Base-by-base conservation (phyloP, 2,329 filamentous ascomycete species). In the Cadophora gregata region DNA sequence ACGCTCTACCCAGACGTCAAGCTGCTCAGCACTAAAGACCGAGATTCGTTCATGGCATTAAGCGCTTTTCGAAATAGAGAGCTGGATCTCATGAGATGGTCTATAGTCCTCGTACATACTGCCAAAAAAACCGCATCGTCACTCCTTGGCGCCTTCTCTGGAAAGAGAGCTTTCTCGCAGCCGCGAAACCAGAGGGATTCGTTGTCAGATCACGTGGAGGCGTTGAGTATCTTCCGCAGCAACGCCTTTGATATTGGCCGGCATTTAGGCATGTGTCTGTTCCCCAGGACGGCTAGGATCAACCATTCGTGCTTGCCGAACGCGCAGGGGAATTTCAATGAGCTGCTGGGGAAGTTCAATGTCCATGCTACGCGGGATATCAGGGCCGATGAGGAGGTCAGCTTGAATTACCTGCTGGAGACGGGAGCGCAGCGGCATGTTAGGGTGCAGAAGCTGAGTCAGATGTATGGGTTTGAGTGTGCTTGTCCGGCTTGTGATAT, bases 221-320 rank as follows among this genome's bases (percentile, higher is more conserved):
- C 71, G 8, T 38, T 75, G 19, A 70, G 63, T 56, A 69, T 74
- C 27, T 75, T 74, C 56, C 64, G 69, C n/a, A 74, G 69, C 60
- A 75, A 75, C 53, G 59, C 69, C 10, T 75, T 75, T 56, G 65
- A 67, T 29, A 48, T 75, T 9, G 48, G 48, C 2, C 24, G 5
- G 29, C 55, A 9, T 47, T 53, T 64, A 55, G 63, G 67, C 12
- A 65, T 63, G 33, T 72, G 72, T 21, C 33, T 75, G 2, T 74
- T 75, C 53, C 65, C 65, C 1, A 58, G 48, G 6, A 73, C 72
- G 25, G 70, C 72, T 4, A 64, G 73, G 25, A 67, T 75, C 27
- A 75, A 75, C 56, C 73, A 74, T 63, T 69, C 69, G 3, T 75
- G 73, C 53, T 56, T 74, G 12, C 73, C 73, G 21, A 74, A 74